A percentile compares a stretch with the other conserved stretches of the same genome.
These are phyloP conservation scores for Backusella mclennaniae DNA, from an alignment of 192 early-diverging fungal genomes.

Conservation along the genomic window DNA sequence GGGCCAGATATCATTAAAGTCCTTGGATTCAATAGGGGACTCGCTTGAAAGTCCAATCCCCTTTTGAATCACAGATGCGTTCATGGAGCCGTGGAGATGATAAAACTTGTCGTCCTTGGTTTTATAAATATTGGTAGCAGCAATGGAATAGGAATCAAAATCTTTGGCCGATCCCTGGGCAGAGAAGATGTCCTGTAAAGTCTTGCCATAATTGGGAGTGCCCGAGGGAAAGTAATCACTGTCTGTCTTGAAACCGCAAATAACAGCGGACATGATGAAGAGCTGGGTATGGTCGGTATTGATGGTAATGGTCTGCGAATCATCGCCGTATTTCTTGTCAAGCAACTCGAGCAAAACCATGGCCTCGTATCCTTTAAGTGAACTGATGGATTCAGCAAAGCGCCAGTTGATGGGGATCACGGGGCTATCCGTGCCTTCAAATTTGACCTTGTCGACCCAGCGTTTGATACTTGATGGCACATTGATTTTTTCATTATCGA, in stretches of 20 bases:
- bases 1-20: not conserved
- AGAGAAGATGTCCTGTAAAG: not conserved
- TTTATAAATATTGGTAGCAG: not conserved
- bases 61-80: not conserved
- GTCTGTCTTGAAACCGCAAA: not conserved
- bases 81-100: not conserved
- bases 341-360: not conserved
- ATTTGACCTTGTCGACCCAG: not conserved
- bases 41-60: not conserved
- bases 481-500: not conserved
- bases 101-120: not conserved
- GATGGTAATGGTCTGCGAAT: not conserved
- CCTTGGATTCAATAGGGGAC: not conserved
- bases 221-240: not conserved
- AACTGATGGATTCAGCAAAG: not conserved
- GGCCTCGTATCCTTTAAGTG: not conserved
- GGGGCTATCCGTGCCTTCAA: not conserved
- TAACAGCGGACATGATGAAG: not conserved
- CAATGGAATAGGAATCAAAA: not conserved
- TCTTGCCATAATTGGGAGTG: not conserved
- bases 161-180: not conserved
- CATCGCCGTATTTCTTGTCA: not conserved
- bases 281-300: conserved; percentile 12
- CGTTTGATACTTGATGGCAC: not conserved
- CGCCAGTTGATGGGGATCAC: not conserved